Conservation (phyloP, 139 green algal species). For the Zygnema cylindricum region DNA sequence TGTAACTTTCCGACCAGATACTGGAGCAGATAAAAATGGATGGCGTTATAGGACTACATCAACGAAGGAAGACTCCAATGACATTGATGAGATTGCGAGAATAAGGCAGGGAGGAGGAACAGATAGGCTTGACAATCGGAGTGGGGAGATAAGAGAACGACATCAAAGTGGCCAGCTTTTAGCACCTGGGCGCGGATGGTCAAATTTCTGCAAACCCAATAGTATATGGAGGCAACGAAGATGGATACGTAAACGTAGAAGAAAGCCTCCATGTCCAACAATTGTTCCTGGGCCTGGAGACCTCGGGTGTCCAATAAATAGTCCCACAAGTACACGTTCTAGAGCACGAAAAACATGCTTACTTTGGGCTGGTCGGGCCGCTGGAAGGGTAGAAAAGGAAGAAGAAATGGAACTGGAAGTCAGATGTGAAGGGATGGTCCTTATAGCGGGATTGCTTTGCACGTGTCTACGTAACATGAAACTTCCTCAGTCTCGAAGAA, state of each 20-base stretch:
- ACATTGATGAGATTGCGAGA: not conserved
- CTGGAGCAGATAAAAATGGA: not conserved
- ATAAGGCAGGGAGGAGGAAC: not conserved
- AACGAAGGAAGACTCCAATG: not conserved
- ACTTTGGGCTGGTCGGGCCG: not conserved
- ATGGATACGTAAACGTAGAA: constrained; percentile 53
- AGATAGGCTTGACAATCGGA: not conserved
- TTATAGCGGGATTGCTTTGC: constrained; percentile 83
- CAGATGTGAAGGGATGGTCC: constrained; percentile 53
- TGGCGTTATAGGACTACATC: not conserved
- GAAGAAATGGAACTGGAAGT: constrained; percentile 18
- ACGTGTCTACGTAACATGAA: constrained; percentile 75
- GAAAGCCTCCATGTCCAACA: not conserved
- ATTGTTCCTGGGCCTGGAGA: not conserved
- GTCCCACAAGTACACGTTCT: too few relatives aligned
- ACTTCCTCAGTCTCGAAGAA: constrained; percentile 73
- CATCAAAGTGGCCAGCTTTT: not conserved
- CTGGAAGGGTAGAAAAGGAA: not conserved
- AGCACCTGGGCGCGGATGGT: not conserved
- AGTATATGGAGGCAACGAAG: constrained; percentile 26
- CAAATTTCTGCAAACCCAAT: constrained; percentile 5
- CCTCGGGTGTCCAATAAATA: not conserved
- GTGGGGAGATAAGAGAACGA: not conserved
- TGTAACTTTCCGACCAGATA: not conserved
- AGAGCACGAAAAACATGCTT: too few relatives aligned